Evolutionary conservation across 208 protist species (phyloP).

Genomic region (Trypanosoma avium): DNA sequence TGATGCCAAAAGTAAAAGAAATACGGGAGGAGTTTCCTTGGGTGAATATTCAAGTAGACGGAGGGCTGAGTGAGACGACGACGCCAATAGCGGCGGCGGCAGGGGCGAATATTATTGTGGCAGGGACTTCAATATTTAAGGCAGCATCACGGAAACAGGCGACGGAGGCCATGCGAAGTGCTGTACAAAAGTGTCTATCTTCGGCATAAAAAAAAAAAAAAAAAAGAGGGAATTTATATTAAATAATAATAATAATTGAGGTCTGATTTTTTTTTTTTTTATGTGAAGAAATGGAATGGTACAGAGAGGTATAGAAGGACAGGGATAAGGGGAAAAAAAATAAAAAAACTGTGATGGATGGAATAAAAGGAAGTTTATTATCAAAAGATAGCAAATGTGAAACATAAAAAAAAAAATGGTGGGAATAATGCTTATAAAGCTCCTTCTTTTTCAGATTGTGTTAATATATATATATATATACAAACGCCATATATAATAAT

Average conservation of each 20-base stretch:
- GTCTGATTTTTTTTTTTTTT: too few relatives aligned
- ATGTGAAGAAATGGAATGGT: too few relatives aligned
- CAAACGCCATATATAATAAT: too few relatives aligned
- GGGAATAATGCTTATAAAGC: background rate
- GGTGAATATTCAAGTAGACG: constrained; percentile 99
- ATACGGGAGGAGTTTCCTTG: constrained; percentile 81
- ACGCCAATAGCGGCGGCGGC: constrained; percentile 92
- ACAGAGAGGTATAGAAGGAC: background rate
- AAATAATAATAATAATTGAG: too few relatives aligned
- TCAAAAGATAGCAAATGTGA: background rate
- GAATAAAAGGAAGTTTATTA: background rate
- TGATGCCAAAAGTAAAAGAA: constrained; percentile 96
- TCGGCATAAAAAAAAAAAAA: background rate
- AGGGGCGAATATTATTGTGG: constrained; percentile 99
- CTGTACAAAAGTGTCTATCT: constrained; percentile 35
- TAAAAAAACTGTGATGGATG: background rate
- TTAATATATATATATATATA: background rate
- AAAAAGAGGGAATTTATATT: background rate
- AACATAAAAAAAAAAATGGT: background rate
- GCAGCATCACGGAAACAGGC: constrained; percentile 47
- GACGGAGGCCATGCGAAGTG: constrained; percentile 48
- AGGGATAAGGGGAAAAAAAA: constrained; percentile 8
- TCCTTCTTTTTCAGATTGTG: too few relatives aligned
- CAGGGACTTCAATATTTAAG: constrained; percentile 96
- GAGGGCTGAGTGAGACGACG: constrained; percentile 95